Evolutionary conservation across 805 yeast species (phyloP).

Genomic region (Candida yuanshanica): DNA sequence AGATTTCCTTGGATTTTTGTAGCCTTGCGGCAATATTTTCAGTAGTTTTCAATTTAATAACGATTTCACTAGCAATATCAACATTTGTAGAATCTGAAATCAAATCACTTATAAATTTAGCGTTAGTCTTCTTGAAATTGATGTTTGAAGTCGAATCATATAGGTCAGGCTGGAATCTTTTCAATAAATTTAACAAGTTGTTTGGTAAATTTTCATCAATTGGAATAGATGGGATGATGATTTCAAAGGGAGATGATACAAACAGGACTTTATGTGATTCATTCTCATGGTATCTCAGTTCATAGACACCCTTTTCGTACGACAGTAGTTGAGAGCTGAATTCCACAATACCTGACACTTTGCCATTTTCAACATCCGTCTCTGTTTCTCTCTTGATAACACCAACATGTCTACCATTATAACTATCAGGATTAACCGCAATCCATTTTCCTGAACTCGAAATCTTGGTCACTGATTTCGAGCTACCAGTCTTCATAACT

Average conservation of each 20-base stretch:
- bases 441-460: slow-evolving; percentile 66
- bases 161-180: slow-evolving; percentile 16
- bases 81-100: slow-evolving; percentile 29
- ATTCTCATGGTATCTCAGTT: slow-evolving; percentile 63
- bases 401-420: slow-evolving; percentile 25
- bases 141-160: slow-evolving; percentile 19
- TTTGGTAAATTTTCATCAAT: slow-evolving; percentile 27
- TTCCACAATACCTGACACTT: slow-evolving; percentile 38
- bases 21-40: slow-evolving; percentile 17
- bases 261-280: slow-evolving; percentile 66
- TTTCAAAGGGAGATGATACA: slow-evolving; percentile 61
- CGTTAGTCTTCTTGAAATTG: slow-evolving; percentile 20
- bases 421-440: slow-evolving; percentile 34
- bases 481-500: slow-evolving; percentile 50
- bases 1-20: slow-evolving; percentile 17
- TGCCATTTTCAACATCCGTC: slow-evolving; percentile 12
- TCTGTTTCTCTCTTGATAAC: slow-evolving; percentile 5
- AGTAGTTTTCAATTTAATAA: slow-evolving; percentile 17
- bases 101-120: slow-evolving; percentile 24
- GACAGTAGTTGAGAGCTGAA: slow-evolving; percentile 45
- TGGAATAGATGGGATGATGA: slow-evolving; percentile 36
- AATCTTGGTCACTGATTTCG: slow-evolving; percentile 50
- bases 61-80: slow-evolving; percentile 29
- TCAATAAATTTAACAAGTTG: slow-evolving; percentile 23
- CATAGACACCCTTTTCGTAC: slow-evolving; percentile 69